Evolutionary conservation across 2,329 filamentous ascomycete species (phyloP), one percentile per base, ranked within the genome.

Genomic region (Fusarium ramigenum): DNA sequence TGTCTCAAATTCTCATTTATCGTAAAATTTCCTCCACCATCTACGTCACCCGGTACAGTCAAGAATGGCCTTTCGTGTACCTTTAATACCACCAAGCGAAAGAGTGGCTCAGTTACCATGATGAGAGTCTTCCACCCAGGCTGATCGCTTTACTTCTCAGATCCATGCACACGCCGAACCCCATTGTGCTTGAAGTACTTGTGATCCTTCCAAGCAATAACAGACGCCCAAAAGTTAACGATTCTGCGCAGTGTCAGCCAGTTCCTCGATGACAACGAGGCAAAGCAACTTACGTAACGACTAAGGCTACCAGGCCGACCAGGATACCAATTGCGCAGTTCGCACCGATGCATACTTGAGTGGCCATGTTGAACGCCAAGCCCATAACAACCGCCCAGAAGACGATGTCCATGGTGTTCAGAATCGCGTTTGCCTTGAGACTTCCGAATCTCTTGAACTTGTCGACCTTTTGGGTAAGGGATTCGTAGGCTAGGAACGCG

Each of bases 361-460:
- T 72, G 14, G 72, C 60, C 0, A 69, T 72, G 12, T 63, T 70
- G 3, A 78, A 72, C 0, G 67, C 66, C n/a, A 80, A 37, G 3
- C 78, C 72, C 32, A 77, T 54, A 2, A 80, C 76, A 1, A 74
- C 78, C 49, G 67, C 66, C 78, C 78, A 79, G 32, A 79, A 79
- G 12, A 77, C 18, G 3, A 77, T 70, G 32, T 79, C 78, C 14
- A 78, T 49, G 1, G 73, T 72, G 60, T 78, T 78, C 21, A 78
- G 60, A 2, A 79, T 64, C 0, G 72, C 66, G 18, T 76, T 74
- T 7, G 77, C 71, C 12, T 78, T 78, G 3, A 77, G 60, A 16
- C 73, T 78, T 11, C 54, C 65, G 60, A 70, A 78, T 40, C 62
- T 67, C n/a, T 61, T 66, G 36, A 78, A 62, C 2, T 30, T 54